Base-by-base conservation (phyloP, 345 rosid species). In the Erodium maritimum region DNA sequence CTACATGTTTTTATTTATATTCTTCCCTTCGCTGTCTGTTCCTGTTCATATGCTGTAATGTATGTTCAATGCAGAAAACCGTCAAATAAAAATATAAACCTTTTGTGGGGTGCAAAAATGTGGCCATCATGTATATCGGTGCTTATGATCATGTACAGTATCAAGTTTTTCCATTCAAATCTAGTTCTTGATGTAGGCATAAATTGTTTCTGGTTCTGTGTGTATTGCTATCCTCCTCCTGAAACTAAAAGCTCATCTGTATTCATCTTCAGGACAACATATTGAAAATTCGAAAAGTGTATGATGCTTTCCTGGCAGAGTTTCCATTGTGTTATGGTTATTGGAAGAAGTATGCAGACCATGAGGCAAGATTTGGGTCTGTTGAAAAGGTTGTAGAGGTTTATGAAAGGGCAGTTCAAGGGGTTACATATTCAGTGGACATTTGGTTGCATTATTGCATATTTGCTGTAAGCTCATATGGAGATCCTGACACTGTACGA, bases 281-380 rank as follows among this genome's bases (percentile, higher is more conserved):
- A 60, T 42, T 78, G 67, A 93, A 89, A 74, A 93, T 93, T 50
- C 78, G 76, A 59, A 82, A 79, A 71, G 94, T 89, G 5, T 93
- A 93, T 72, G 97, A 89, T 79, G 79, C 84, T 24, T 93, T 93
- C 77, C 73, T 94, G 63, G 93, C 85, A 34, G 99, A 94, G 71
- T 94, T 87, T 54, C 99, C 96, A 50, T 62, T 90, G 69, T 94
- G 99, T 69, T 94, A 87, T 83, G 99, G 99, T 65, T 93, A 89
- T 61, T 93, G 99, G 99, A 89, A 93, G 79, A 93, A 89, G 79
- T 94, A 87, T 67, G 96, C 96, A 11, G 96, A 94, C 78, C 96
- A 90, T 61, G 99, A 94, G 76, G 91, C 91, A 37, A 82, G 87
- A 5, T 74, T 79, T 59, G 90, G 95, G 52, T 86, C 86, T 46